A percentile compares a stretch with the other conserved stretches of the same genome.
These are phyloP conservation scores for Areca catechu DNA, from an alignment of 176 grass and related monocot species.

Conservation along the genomic window DNA sequence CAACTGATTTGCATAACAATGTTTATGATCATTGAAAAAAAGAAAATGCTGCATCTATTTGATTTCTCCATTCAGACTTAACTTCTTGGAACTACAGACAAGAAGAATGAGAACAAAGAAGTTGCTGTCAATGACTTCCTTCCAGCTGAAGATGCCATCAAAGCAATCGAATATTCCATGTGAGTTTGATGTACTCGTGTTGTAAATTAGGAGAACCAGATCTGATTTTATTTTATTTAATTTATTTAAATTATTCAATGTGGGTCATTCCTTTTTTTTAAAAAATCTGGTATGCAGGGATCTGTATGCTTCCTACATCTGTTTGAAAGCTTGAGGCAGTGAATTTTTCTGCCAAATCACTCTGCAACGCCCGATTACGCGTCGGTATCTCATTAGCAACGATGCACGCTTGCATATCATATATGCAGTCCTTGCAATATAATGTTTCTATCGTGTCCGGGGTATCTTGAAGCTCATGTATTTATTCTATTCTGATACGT, in stretches of 20 bases:
- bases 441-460: no score
- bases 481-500: no score
- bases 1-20: no score
- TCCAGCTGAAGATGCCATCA: constrained; percentile 66
- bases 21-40: no score
- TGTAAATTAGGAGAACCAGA: neutral
- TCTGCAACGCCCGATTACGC: neutral
- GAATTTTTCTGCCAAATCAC: constrained; percentile 1
- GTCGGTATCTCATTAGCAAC: no score
- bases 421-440: no score
- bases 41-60: no score
- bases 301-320: constrained; percentile 73
- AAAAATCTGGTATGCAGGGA: constrained; percentile 41
- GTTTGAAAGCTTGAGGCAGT: constrained; percentile 82
- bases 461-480: no score
- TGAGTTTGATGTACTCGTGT: constrained; percentile 34
- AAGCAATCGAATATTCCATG: constrained; percentile 81
- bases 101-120: constrained; percentile 99
- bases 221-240: no score
- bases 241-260: neutral
- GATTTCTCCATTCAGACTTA: neutral
- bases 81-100: constrained; percentile 33
- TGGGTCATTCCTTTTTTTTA: neutral
- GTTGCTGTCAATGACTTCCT: constrained; percentile 97
- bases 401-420: no score